Conservation (phyloP, 306 rosid species). For the Quercus agrifolia region DNA sequence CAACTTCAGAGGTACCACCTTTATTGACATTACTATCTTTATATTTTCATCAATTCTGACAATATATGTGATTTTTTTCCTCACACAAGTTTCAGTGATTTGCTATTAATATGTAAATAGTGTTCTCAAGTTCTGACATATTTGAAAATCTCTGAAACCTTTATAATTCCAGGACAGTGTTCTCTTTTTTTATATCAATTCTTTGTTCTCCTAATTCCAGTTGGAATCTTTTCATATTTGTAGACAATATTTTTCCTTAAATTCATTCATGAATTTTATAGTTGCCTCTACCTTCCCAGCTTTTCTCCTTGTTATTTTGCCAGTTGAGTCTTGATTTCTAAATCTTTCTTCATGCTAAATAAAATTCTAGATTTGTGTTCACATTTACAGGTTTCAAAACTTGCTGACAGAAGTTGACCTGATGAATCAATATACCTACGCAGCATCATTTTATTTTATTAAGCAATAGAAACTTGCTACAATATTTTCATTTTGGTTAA, state of each 20-base stretch:
- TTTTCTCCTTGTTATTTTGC: not conserved
- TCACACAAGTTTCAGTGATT: not conserved
- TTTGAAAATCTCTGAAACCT: not conserved
- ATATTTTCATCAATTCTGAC: not conserved
- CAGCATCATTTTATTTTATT: not conserved
- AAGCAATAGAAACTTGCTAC: not conserved
- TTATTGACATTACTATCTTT: not conserved
- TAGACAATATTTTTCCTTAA: not conserved
- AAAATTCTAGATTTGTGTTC: no score
- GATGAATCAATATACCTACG: not conserved
- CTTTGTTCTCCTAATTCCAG: not conserved
- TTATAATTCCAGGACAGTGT: no score
- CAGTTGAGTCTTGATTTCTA: not conserved
- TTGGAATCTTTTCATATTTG: not conserved
- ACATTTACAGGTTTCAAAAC: no score
- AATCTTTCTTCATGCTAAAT: not conserved
- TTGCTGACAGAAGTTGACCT: no score
- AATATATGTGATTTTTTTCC: not conserved
- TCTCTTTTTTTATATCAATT: no score
- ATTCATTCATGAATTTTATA: not conserved
- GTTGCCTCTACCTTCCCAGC: not conserved
- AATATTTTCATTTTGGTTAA: not conserved
- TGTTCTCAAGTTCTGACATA: not conserved
- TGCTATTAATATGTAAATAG: not conserved
- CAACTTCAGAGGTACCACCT: constrained; percentile 79